phyloP scores from a whole-genome alignment of 306 rosid genomes.

The Acacia acuminata region DNA sequence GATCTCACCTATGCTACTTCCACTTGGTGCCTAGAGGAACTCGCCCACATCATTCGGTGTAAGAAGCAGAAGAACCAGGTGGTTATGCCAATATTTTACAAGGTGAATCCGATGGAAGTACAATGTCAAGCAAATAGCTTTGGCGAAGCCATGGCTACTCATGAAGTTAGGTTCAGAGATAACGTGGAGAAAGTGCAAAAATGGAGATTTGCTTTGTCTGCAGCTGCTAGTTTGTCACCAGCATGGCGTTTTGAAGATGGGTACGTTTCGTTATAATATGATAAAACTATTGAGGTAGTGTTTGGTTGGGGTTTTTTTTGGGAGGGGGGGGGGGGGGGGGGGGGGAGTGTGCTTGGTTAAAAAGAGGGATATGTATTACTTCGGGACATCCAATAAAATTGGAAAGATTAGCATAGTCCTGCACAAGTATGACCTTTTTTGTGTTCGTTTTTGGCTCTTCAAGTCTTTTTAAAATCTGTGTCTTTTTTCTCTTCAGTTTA shows the following conservation, averaged over 20 bases:
- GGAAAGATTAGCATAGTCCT: too few relatives aligned
- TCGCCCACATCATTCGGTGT: not conserved
- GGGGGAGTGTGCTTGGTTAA: not conserved
- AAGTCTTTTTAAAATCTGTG: too few relatives aligned
- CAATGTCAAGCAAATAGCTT: not conserved
- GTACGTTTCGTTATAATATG: not conserved
- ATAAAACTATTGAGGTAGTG: too few relatives aligned
- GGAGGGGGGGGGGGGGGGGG: too few relatives aligned
- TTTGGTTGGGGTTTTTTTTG: too few relatives aligned
- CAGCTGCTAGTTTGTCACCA: not conserved
- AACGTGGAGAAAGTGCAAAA: not conserved
- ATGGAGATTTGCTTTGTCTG: not conserved
- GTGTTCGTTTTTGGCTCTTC: too few relatives aligned
- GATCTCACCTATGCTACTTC: not conserved
- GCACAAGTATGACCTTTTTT: not conserved
- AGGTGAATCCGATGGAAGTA: not conserved
- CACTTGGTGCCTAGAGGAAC: not conserved
- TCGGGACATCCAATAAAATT: too few relatives aligned
- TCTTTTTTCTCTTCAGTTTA: too few relatives aligned
- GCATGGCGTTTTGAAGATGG: not conserved
- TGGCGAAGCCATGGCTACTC: not conserved
- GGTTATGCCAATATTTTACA: not conserved
- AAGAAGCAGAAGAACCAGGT: not conserved
- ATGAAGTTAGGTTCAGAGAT: not conserved
- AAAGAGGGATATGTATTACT: too few relatives aligned